Evolutionary conservation across 1,284 basidiomycete species (phyloP).

Genomic region (Melampsora larici-populina): DNA sequence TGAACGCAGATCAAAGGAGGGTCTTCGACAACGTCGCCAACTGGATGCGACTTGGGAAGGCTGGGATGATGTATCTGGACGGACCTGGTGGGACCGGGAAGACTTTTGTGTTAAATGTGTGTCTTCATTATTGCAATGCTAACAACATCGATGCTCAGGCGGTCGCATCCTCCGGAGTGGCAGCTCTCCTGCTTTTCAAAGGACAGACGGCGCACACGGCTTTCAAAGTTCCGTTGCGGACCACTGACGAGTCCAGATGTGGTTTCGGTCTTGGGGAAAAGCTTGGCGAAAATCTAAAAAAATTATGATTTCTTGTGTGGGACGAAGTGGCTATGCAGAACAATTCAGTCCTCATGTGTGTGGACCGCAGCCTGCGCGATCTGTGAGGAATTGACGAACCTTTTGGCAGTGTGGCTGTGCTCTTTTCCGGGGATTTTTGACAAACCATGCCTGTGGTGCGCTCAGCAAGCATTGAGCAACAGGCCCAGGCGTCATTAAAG

Average conservation of each 20-base stretch:
- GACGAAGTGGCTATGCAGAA: no score
- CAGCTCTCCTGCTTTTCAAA: neutral
- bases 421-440: slow-evolving; percentile 18
- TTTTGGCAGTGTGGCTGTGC: neutral
- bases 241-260: neutral
- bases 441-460: slow-evolving; percentile 21
- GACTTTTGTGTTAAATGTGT: slow-evolving; percentile 1
- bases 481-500: neutral
- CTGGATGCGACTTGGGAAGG: no score
- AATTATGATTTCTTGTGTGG: no score
- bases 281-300: neutral
- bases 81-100: no score
- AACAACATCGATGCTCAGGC: neutral
- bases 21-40: neutral
- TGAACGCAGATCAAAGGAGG: no score
- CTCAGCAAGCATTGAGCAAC: no score
- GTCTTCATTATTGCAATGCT: neutral
- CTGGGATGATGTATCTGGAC: no score
- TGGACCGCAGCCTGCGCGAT: neutral
- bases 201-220: slow-evolving; percentile 1
- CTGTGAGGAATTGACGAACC: neutral
- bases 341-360: neutral
- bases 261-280: neutral
- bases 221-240: slow-evolving; percentile 1
- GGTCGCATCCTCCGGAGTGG: neutral